Evolutionary conservation across 306 rosid species (phyloP).

Genomic region (Trichosanthes cucumerina): DNA sequence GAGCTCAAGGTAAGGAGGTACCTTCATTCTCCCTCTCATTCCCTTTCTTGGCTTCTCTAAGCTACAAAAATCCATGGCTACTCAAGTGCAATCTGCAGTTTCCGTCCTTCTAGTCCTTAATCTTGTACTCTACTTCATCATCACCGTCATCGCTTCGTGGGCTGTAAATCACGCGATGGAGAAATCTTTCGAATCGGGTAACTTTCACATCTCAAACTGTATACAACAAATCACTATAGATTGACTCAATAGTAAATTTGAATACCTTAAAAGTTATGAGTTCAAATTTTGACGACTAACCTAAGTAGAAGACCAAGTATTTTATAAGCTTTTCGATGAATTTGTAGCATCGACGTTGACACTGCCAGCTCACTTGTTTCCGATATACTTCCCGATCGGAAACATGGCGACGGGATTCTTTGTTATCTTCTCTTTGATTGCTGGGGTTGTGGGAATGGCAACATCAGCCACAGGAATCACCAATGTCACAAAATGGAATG

Average conservation of each 20-base stretch:
- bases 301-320: background rate
- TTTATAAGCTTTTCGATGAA: background rate
- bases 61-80: conserved; percentile 41
- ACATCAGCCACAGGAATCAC: conserved; percentile 62
- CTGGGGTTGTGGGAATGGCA: conserved; percentile 76
- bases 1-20: background rate
- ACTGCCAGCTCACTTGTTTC: conserved; percentile 55
- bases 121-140: conserved; percentile 49
- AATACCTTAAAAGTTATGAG: background rate
- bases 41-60: conserved; percentile 2
- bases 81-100: conserved; percentile 49
- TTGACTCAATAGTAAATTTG: background rate
- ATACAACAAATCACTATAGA: background rate
- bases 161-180: conserved; percentile 71
- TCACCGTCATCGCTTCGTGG: conserved; percentile 68
- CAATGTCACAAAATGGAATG: conserved; percentile 41
- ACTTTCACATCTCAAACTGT: background rate
- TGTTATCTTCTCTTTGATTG: conserved; percentile 56
- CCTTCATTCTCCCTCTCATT: background rate
- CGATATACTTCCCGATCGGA: conserved; percentile 76
- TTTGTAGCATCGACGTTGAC: conserved; percentile 59
- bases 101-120: conserved; percentile 48
- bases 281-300: background rate
- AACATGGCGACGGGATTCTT: conserved; percentile 77
- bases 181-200: conserved; percentile 60